Base-by-base conservation (phyloP, 371 early-diverging fungal genomes). In the Apophysomyces ossiformis region DNA sequence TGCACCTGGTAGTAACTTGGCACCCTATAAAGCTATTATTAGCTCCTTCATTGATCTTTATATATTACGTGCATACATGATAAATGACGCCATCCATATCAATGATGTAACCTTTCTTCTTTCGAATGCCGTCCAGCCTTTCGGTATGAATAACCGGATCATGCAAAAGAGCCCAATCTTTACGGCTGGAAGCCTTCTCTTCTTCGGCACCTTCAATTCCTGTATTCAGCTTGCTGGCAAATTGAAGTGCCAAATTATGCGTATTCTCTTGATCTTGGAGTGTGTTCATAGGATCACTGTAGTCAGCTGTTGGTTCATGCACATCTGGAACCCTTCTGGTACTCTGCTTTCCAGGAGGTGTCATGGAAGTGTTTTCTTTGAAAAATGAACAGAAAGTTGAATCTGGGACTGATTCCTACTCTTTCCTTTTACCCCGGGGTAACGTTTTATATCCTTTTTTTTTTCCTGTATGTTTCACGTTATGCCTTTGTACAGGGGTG, bases 71-170 rank as follows among this genome's bases (percentile, higher is more conserved):
- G 72, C 74, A 70, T 76, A 83, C 89, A 58, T 87, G 86, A 65
- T 89, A 89, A 65, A 89, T 85, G 44, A 89, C 89, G 61, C 89
- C 89, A 72, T 89, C 87, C 87, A 89, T 87, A 77, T 89, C 87
- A 67, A 83, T 82, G 47, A 87, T 83, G 70, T 82, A 89, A 8
- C 82, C 87, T 71, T 86, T 79, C 74, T 87, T 89, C 65, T 69
- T 60, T 54, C 86, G 83, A 65, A 89, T 85, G 37, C 63, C 68
- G n/a, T 79, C 82, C 37, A 89, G 70, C 26, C 86, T 78, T 63
- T 78, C 76, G 2, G 57, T 74, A 46, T 83, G 84, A 44, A 76
- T 69, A n/a, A 68, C 75, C 32, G 78, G 74, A 61, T 78, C 74
- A 16, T 69, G 64, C n/a, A 81, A 65, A 54, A 79, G 68, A 38